These are phyloP conservation scores for Suillus decipiens DNA, from an alignment of 768 basidiomycete genomes.

Conservation along the genomic window DNA sequence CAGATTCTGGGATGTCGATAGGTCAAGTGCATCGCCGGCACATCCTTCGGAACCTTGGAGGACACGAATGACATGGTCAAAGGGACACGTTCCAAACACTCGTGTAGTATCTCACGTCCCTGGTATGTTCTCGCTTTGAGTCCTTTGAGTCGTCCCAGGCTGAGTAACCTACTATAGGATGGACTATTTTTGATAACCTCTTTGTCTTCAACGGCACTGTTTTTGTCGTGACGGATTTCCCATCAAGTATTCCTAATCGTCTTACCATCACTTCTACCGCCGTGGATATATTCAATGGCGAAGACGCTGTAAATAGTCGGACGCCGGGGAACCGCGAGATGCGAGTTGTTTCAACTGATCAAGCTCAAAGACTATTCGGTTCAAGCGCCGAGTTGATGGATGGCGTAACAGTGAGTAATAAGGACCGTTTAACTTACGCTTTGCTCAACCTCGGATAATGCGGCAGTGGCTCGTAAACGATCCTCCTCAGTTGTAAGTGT, in stretches of 20 bases:
- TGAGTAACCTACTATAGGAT: slow-evolving; percentile 50
- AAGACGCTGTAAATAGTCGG: slow-evolving; percentile 55
- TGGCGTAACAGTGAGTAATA: slow-evolving; percentile 64
- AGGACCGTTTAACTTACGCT: background rate
- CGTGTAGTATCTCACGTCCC: slow-evolving; percentile 74
- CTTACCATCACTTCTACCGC: slow-evolving; percentile 73
- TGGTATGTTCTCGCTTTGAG: slow-evolving; percentile 42
- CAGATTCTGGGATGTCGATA: slow-evolving; percentile 8
- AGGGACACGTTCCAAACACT: slow-evolving; percentile 52
- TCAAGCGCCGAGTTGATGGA: slow-evolving; percentile 71
- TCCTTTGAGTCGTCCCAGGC: background rate
- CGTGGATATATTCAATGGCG: slow-evolving; percentile 55
- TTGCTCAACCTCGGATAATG: background rate
- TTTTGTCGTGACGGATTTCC: slow-evolving; percentile 78
- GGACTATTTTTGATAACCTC: slow-evolving; percentile 86
- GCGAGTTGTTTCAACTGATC: slow-evolving; percentile 65
- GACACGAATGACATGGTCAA: slow-evolving; percentile 41
- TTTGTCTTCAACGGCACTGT: slow-evolving; percentile 82
- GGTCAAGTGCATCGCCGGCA: slow-evolving; percentile 11
- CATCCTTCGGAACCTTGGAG: slow-evolving; percentile 28
- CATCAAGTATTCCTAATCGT: slow-evolving; percentile 63
- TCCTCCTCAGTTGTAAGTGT: slow-evolving; percentile 75
- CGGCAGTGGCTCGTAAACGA: slow-evolving; percentile 80
- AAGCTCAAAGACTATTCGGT: slow-evolving; percentile 73
- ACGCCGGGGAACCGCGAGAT: slow-evolving; percentile 81